Base-by-base conservation (phyloP, 2,329 filamentous ascomycete genomes). In the Fusarium nodosum region DNA sequence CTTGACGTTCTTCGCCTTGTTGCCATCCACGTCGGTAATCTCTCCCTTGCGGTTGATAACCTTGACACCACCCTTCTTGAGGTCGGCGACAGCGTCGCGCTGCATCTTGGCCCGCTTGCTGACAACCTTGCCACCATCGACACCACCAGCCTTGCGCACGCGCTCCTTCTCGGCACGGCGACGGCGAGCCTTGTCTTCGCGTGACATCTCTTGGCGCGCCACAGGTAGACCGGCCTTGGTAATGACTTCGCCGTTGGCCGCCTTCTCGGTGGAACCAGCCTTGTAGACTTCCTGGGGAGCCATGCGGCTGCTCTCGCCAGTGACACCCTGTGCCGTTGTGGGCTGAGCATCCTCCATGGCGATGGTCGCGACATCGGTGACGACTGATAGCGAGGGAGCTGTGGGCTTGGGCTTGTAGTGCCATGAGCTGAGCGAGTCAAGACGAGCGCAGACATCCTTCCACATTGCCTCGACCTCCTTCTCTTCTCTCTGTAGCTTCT, bases 281-380 rank as follows among this genome's bases (percentile, higher is more conserved):
- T 89, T 90, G 83, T 98, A 99, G 28, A 99, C 86, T 80, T 99
- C 96, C 77, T 98, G 96, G 4, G 96, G 96, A 46, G 96, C 96
- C 64, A 99, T 87, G 83, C 91, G 91, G 75, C 90, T 92, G 69
- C 88, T 84, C 46, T 86, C 87, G 56, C 88, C 88, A 16, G 85
- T 85, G 61, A 94, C 88, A 42, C 91, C 93, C 75, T 90, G 90
- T 44, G 92, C 92, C 1, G 91, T 93, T 18, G 91, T 91, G 10
- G 96, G 95, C 74, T 97, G 91, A 2, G 94, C 95, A 77, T 99
- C 96, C 82, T 99, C 96, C 92, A 98, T 97, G 71, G 88, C 87
- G 69, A 98, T 90, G 5, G 93, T 93, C n/a, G 94, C 93, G 6
- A 96, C 93, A 80, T 98, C 95, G 28, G 93, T 87, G 34, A 97